phyloP scores from a whole-genome alignment of 139 green algal genomes.

The Picochlorum sp. region DNA sequence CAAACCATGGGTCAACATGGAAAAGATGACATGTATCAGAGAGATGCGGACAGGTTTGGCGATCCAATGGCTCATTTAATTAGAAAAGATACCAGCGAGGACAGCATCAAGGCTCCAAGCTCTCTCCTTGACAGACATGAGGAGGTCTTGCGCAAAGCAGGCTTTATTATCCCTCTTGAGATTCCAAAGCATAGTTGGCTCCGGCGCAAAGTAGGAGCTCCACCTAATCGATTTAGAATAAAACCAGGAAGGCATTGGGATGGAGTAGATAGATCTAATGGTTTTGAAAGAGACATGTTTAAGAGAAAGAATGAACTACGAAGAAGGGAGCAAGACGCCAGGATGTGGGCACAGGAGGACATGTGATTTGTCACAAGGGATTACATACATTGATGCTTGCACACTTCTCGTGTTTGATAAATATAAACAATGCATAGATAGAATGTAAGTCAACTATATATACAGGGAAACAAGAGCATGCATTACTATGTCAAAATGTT shows the following conservation, averaged over 20 bases:
- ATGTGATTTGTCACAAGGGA: too few species aligned
- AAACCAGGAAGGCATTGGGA: slow-evolving; percentile 93
- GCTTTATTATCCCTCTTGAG: slow-evolving; percentile 77
- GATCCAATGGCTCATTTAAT: slow-evolving; percentile 82
- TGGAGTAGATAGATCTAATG: slow-evolving; percentile 86
- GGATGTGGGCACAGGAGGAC: slow-evolving; percentile 52
- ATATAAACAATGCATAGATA: too few species aligned
- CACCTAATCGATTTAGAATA: slow-evolving; percentile 86
- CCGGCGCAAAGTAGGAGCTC: slow-evolving; percentile 53
- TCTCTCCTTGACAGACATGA: slow-evolving; percentile 6
- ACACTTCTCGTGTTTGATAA: too few species aligned
- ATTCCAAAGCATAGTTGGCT: slow-evolving; percentile 92
- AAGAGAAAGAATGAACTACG: slow-evolving; percentile 37
- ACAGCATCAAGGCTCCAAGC: slow-evolving; percentile 1
- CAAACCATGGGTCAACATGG: slow-evolving; percentile 26
- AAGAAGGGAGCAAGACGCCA: slow-evolving; percentile 39
- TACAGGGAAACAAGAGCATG: too few species aligned
- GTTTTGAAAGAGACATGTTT: slow-evolving; percentile 82
- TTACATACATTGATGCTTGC: too few species aligned
- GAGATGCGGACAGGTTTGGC: slow-evolving; percentile 52
- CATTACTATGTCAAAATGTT: too few species aligned
- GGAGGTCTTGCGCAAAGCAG: slow-evolving; percentile 40
- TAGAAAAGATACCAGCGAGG: slow-evolving; percentile 9
- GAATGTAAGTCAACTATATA: too few species aligned
- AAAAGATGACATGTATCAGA: slow-evolving; percentile 35